A percentile compares a stretch with the other conserved stretches of the same genome.
Conservation (phyloP, 331 rosid species). For the Ulmus americana region DNA sequence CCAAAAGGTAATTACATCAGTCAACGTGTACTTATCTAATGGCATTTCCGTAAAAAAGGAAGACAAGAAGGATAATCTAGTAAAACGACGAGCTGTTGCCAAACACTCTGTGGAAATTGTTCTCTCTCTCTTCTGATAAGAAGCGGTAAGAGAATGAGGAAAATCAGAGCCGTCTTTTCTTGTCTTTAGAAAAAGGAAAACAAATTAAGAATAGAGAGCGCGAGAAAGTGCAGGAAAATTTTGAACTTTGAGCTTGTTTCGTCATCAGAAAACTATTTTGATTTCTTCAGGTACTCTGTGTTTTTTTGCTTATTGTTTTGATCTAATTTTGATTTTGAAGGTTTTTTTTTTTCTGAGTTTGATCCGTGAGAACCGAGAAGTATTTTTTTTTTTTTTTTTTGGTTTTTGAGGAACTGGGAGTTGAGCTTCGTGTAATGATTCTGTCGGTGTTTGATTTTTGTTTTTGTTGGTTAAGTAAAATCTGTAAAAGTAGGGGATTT, state of each 20-base stretch:
- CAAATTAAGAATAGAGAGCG: conserved; percentile 9
- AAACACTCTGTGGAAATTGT: no score
- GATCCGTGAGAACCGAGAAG: not conserved
- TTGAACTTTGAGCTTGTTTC: not conserved
- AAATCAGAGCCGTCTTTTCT: conserved; percentile 19
- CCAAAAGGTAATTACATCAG: not conserved
- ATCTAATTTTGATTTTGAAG: conserved; percentile 13
- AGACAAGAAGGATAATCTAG: conserved; percentile 8
- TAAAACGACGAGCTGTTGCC: not conserved
- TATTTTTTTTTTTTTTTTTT: conserved; percentile 1
- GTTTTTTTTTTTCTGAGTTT: not conserved
- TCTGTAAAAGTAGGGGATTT: not conserved
- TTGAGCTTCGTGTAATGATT: not conserved
- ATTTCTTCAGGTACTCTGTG: conserved; percentile 31
- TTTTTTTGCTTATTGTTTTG: conserved; percentile 15
- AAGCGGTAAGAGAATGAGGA: not conserved
- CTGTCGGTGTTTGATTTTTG: not conserved
- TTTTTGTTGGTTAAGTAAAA: not conserved
- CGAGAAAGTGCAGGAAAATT: conserved; percentile 25
- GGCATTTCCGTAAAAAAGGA: conserved; percentile 13
- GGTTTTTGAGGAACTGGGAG: conserved; percentile 1
- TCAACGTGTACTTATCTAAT: not conserved
- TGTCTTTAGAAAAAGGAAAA: not conserved
- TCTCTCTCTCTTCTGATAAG: not conserved
- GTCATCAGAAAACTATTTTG: conserved; percentile 19